Percentiles rank a stretch among this genome's conserved stretches.
Evolutionary conservation across 169 alveolate species (phyloP).

Genomic region (Plasmodium knowlesi): DNA sequence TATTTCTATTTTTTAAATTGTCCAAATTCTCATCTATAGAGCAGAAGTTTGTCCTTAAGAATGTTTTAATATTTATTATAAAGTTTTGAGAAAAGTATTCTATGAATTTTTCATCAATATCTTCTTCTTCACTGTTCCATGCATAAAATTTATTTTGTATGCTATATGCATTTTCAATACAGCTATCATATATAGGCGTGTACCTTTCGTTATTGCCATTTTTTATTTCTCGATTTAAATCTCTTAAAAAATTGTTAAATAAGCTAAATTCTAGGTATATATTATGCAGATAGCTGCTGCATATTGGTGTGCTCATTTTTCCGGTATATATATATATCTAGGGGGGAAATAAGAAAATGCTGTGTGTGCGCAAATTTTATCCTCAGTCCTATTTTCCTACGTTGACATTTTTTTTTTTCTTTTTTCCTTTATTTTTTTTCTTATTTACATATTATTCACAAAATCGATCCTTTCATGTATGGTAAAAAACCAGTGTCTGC

Average conservation of each 20-base stretch:
- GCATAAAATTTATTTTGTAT: constrained; percentile 39
- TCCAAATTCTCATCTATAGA: constrained; percentile 63
- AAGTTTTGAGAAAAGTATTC: constrained; percentile 63
- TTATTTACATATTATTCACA: background rate
- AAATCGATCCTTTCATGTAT: background rate
- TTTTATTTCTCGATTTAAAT: constrained; percentile 7
- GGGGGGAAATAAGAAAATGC: background rate
- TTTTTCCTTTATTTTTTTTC: background rate
- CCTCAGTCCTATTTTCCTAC: background rate
- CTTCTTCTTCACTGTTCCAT: constrained; percentile 33
- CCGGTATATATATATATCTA: background rate
- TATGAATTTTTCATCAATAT: constrained; percentile 47
- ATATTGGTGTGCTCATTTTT: constrained; percentile 25
- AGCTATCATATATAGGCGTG: constrained; percentile 53
- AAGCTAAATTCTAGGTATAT: constrained; percentile 56
- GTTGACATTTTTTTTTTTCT: background rate
- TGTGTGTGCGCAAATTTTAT: background rate
- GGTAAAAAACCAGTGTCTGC: background rate
- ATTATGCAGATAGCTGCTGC: constrained; percentile 41
- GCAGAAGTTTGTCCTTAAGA: constrained; percentile 47
- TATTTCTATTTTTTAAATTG: constrained; percentile 51
- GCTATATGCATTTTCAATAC: constrained; percentile 60
- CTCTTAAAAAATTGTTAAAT: constrained; percentile 70
- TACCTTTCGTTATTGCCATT: constrained; percentile 39
- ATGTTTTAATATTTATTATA: constrained; percentile 58